Conservation (phyloP, 306 rosid species). For the Vicia villosa region DNA sequence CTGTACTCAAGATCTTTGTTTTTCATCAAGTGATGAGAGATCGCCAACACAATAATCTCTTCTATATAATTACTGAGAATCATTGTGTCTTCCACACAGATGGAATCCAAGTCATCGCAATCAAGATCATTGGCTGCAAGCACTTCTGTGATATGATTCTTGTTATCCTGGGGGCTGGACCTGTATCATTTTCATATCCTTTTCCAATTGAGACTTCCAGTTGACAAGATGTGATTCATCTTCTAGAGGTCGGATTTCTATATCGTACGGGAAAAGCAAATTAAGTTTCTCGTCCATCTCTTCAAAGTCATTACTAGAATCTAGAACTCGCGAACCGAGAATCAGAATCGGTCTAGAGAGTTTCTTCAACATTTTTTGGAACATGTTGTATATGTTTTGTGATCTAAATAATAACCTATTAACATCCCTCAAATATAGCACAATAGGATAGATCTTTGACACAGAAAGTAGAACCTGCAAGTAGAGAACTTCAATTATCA, state of each 20-base stretch:
- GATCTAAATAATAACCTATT: conserved; percentile 68
- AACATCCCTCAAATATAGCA: conserved; percentile 79
- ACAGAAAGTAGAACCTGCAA: conserved; percentile 72
- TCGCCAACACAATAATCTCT: conserved; percentile 94
- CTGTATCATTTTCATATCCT: conserved; percentile 89
- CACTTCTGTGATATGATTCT: conserved; percentile 87
- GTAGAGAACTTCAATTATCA: conserved; percentile 29
- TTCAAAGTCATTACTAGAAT: conserved; percentile 53
- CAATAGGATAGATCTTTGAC: conserved; percentile 75
- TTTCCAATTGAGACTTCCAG: conserved; percentile 90
- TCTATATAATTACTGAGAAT: conserved; percentile 82
- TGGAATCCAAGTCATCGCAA: conserved; percentile 80
- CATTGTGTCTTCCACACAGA: conserved; percentile 79
- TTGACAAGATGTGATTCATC: conserved; percentile 79
- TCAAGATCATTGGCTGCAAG: conserved; percentile 93
- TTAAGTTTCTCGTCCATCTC: conserved; percentile 70
- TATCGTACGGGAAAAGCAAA: conserved; percentile 76
- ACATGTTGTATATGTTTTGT: conserved; percentile 66
- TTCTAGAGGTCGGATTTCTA: conserved; percentile 81
- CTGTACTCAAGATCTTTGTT: conserved; percentile 89
- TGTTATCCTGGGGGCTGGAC: conserved; percentile 91
- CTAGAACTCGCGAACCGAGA: conserved; percentile 77
- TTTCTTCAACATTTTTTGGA: conserved; percentile 81
- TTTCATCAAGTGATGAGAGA: conserved; percentile 87
- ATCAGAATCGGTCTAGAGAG: conserved; percentile 78